These are phyloP conservation scores for Zarea fungicola DNA, from an alignment of 2,329 filamentous ascomycete genomes.

Conservation along the genomic window DNA sequence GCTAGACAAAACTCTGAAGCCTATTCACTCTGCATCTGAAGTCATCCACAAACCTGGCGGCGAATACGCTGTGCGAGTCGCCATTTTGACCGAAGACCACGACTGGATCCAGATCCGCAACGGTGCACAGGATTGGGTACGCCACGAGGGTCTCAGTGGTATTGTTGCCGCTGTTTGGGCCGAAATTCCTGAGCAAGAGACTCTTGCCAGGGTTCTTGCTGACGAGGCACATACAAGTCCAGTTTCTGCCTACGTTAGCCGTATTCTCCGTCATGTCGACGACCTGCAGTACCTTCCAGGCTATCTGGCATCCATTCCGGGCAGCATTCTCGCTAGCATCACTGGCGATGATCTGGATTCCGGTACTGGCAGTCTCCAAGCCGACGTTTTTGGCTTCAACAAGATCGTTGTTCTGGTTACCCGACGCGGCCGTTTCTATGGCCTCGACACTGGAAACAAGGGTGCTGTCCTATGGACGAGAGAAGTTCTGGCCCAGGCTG, in stretches of 20 bases:
- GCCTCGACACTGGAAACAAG: slow-evolving; percentile 68
- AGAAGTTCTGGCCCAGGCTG: slow-evolving; percentile 53
- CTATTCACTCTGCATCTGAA: slow-evolving; percentile 71
- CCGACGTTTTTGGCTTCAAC: slow-evolving; percentile 81
- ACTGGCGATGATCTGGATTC: slow-evolving; percentile 48
- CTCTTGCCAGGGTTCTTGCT: slow-evolving; percentile 74
- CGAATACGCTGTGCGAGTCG: slow-evolving; percentile 72
- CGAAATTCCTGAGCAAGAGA: slow-evolving; percentile 67
- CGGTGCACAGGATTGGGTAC: slow-evolving; percentile 72
- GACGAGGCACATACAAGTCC: slow-evolving; percentile 81
- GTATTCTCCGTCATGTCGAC: slow-evolving; percentile 72
- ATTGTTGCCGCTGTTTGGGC: slow-evolving; percentile 77
- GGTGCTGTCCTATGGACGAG: slow-evolving; percentile 73
- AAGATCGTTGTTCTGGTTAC: slow-evolving; percentile 81
- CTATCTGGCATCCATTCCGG: slow-evolving; percentile 65
- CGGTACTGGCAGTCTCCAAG: slow-evolving; percentile 43
- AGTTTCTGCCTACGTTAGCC: slow-evolving; percentile 77
- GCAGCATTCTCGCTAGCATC: slow-evolving; percentile 61
- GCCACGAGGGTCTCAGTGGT: slow-evolving; percentile 76
- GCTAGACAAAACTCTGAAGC: slow-evolving; percentile 34
- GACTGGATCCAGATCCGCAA: slow-evolving; percentile 85
- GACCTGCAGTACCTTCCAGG: slow-evolving; percentile 73
- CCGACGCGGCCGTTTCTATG: slow-evolving; percentile 70
- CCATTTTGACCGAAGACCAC: slow-evolving; percentile 59
- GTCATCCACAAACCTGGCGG: slow-evolving; percentile 66